Evolutionary conservation across 805 yeast species (phyloP).

Genomic region (Kregervanrija pseudodelftensis): DNA sequence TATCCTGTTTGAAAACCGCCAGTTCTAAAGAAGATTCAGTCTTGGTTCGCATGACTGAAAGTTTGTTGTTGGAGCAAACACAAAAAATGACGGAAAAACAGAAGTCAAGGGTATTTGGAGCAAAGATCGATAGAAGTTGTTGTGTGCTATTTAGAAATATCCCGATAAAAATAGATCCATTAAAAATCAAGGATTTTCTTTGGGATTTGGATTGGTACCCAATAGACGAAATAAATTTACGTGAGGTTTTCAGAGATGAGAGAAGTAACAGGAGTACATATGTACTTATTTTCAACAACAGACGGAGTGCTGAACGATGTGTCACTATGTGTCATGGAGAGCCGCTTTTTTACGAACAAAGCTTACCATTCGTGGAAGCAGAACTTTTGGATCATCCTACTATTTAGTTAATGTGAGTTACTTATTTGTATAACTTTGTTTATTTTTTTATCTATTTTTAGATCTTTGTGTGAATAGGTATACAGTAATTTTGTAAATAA

Average conservation of each 20-base stretch:
- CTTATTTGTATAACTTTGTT: too few species aligned
- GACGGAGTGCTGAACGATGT: conserved; percentile 42
- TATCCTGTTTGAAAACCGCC: too few species aligned
- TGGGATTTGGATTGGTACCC: conserved; percentile 45
- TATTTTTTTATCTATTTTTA: too few species aligned
- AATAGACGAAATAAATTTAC: conserved; percentile 13
- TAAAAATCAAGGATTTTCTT: conserved; percentile 29
- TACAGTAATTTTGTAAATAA: too few species aligned
- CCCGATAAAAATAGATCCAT: conserved; percentile 36
- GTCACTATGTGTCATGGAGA: conserved; percentile 46
- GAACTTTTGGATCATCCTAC: conserved; percentile 22
- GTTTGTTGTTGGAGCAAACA: too few species aligned
- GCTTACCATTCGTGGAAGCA: conserved; percentile 25
- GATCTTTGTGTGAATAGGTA: too few species aligned
- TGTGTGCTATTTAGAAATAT: conserved; percentile 38
- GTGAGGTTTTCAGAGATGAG: conserved; percentile 9
- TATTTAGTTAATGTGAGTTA: too few species aligned
- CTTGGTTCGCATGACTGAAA: too few species aligned
- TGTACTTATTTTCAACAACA: conserved; percentile 39
- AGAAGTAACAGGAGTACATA: conserved; percentile 17
- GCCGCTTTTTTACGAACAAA: conserved; percentile 21
- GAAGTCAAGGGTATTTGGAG: too few species aligned
- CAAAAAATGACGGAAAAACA: too few species aligned
- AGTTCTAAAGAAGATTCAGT: too few species aligned
- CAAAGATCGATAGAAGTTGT: conserved; percentile 3